These are phyloP conservation scores for baker's yeast (Saccharomyces cerevisiae) DNA, from an alignment of 805 yeast species.

Conservation along the genomic window DNA sequence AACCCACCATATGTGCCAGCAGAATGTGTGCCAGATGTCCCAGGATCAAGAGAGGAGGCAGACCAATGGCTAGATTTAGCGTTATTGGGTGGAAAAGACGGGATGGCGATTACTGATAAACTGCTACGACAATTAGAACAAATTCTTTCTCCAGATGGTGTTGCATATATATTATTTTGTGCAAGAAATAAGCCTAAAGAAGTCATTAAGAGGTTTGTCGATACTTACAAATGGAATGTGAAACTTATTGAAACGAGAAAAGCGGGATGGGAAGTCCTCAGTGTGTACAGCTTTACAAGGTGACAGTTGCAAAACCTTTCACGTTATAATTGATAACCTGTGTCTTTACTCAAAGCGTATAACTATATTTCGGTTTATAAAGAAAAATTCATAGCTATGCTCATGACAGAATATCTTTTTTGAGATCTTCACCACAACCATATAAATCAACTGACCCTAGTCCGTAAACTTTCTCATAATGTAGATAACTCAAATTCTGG, in stretches of 20 bases:
- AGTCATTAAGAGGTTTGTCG: slow-evolving; percentile 43
- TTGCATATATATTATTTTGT: slow-evolving; percentile 84
- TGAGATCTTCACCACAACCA: slow-evolving; percentile 48
- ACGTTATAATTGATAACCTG: not conserved
- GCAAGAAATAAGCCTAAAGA: slow-evolving; percentile 76
- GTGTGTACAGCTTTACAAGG: slow-evolving; percentile 54
- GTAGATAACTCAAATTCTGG: slow-evolving; percentile 23
- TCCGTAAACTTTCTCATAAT: slow-evolving; percentile 44
- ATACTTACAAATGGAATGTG: slow-evolving; percentile 41
- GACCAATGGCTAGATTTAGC: slow-evolving; percentile 83
- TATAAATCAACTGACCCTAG: slow-evolving; percentile 36
- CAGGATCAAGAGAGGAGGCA: slow-evolving; percentile 37
- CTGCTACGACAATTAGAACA: slow-evolving; percentile 48
- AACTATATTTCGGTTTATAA: not conserved
- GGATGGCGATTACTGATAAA: slow-evolving; percentile 75
- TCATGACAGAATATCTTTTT: slow-evolving; percentile 43
- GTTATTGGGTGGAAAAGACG: slow-evolving; percentile 78
- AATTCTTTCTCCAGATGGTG: slow-evolving; percentile 51
- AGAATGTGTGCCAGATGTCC: slow-evolving; percentile 57
- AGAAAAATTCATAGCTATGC: not conserved
- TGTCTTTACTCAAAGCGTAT: not conserved
- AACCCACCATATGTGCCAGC: slow-evolving; percentile 98
- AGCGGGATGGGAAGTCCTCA: slow-evolving; percentile 93
- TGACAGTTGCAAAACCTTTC: not conserved
- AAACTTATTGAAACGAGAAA: slow-evolving; percentile 53